Evolutionary conservation across 306 rosid genomes (phyloP).

Genomic region (Malus asiatica): DNA sequence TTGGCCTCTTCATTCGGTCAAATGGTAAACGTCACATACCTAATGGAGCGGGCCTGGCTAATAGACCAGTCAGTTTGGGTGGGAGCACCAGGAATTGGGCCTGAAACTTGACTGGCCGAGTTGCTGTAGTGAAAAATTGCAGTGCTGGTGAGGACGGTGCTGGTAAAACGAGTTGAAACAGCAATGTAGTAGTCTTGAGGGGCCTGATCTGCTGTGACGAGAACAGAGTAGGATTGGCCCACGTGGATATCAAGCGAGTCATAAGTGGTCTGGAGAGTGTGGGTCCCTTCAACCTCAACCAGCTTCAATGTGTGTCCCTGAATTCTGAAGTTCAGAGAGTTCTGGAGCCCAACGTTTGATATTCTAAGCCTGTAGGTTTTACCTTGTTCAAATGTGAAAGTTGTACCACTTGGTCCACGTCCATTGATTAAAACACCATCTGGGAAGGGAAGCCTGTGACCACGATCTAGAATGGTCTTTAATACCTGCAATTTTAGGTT

Average conservation of each 20-base stretch:
- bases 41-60: slow-evolving; percentile 71
- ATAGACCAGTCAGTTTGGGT: slow-evolving; percentile 65
- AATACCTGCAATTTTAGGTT: slow-evolving; percentile 37
- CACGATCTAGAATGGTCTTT: slow-evolving; percentile 48
- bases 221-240: slow-evolving; percentile 86
- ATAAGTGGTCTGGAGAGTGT: slow-evolving; percentile 68
- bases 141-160: slow-evolving; percentile 40
- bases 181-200: slow-evolving; percentile 64
- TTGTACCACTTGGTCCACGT: slow-evolving; percentile 43
- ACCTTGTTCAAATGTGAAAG: slow-evolving; percentile 69
- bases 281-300: slow-evolving; percentile 95
- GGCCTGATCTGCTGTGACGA: slow-evolving; percentile 76
- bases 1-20: too few relatives aligned
- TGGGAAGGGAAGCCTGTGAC: slow-evolving; percentile 73
- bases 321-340: slow-evolving; percentile 76
- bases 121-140: slow-evolving; percentile 65
- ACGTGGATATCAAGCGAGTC: slow-evolving; percentile 79
- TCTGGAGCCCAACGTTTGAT: slow-evolving; percentile 76
- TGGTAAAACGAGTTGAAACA: slow-evolving; percentile 63
- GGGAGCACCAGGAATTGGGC: slow-evolving; percentile 67
- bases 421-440: slow-evolving; percentile 71
- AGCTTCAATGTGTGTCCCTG: slow-evolving; percentile 66
- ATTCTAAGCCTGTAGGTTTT: slow-evolving; percentile 90
- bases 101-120: slow-evolving; percentile 43
- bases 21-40: slow-evolving; percentile 19